Evolutionary conservation across 768 basidiomycete genomes (phyloP).

Genomic region (Lactifluus echinatus): DNA sequence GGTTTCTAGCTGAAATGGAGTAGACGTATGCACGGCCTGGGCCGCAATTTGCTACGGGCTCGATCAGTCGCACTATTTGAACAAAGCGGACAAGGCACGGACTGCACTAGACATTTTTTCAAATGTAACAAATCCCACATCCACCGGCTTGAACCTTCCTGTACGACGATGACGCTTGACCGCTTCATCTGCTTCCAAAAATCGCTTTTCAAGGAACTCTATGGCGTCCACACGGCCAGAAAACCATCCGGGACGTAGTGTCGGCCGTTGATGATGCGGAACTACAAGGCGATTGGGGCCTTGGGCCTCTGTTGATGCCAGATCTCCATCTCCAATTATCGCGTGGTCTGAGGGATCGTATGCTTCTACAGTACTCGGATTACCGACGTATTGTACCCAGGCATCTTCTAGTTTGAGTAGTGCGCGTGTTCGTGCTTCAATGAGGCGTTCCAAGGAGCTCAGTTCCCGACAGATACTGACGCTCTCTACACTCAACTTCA

Average conservation of each 20-base stretch:
- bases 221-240: constrained; percentile 76
- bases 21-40: constrained; percentile 71
- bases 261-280: constrained; percentile 70
- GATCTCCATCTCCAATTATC: constrained; percentile 40
- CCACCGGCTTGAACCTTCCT: constrained; percentile 74
- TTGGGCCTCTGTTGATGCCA: constrained; percentile 45
- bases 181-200: constrained; percentile 72
- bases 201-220: constrained; percentile 75
- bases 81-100: constrained; percentile 24
- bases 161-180: constrained; percentile 64
- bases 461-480: constrained; percentile 85
- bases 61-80: neutral
- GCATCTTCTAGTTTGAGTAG: constrained; percentile 71
- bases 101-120: constrained; percentile 92
- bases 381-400: constrained; percentile 90
- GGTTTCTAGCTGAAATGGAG: constrained; percentile 57
- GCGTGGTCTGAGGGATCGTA: constrained; percentile 67
- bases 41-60: constrained; percentile 69
- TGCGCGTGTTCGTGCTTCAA: constrained; percentile 76
- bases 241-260: constrained; percentile 67
- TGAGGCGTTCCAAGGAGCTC: constrained; percentile 54
- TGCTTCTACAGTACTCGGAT: constrained; percentile 78
- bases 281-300: constrained; percentile 49
- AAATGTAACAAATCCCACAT: constrained; percentile 91
- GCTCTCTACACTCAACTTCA: constrained; percentile 84